phyloP scores from a whole-genome alignment of 73 alveolate species.

The Paramecium primaurelia region DNA sequence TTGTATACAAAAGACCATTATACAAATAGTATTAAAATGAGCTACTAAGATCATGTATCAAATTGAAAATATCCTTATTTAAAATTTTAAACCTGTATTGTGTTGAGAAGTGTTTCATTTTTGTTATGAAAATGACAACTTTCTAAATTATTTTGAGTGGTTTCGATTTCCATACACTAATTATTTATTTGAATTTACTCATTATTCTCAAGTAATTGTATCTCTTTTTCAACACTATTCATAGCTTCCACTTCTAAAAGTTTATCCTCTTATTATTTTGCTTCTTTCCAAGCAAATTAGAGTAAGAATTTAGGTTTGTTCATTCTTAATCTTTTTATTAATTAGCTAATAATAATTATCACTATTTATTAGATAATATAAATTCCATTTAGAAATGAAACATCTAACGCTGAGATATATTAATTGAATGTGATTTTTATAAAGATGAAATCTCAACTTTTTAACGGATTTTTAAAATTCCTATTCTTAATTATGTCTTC shows the following conservation, averaged over 20 bases:
- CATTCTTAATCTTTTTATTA: not conserved
- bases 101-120: not conserved
- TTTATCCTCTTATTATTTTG: not conserved
- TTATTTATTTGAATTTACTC: not conserved
- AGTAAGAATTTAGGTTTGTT: not conserved
- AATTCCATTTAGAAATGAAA: not conserved
- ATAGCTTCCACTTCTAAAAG: not conserved
- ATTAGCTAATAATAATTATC: not conserved
- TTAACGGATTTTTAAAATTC: not conserved
- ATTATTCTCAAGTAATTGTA: not conserved
- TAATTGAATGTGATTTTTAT: not conserved
- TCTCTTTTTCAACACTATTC: not conserved
- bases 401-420: not conserved
- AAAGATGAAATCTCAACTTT: not conserved
- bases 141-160: not conserved
- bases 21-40: not conserved
- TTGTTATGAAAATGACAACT: not conserved
- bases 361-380: not conserved
- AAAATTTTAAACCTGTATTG: not conserved
- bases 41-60: not conserved
- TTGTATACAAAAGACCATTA: not conserved
- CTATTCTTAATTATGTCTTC: not conserved
- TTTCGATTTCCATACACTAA: not conserved
- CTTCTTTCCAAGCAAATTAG: not conserved
- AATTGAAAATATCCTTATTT: not conserved